These are phyloP conservation scores for Pythium rishiriense DNA, from an alignment of 352 stramenopile species.

Conservation along the genomic window DNA sequence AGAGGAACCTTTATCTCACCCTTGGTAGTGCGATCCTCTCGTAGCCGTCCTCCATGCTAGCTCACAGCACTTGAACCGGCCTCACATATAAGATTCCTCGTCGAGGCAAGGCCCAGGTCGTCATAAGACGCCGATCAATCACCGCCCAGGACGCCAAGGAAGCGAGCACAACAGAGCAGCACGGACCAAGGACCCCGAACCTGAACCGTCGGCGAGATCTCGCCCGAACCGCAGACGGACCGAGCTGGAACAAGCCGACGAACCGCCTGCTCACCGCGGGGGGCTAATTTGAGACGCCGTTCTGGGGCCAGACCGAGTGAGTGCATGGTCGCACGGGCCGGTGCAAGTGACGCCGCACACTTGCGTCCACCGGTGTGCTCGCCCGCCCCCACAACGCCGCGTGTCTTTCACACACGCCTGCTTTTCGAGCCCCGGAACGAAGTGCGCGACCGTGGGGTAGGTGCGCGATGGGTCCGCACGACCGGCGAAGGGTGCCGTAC, in stretches of 20 bases:
- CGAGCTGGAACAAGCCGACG: not conserved
- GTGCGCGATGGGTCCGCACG: not conserved
- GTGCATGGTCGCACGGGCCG: not conserved
- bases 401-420: not conserved
- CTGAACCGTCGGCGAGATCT: constrained; percentile 1
- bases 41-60: too few relatives aligned
- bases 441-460: too few relatives aligned
- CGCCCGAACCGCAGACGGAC: too few relatives aligned
- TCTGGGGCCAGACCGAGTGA: not conserved
- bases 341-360: constrained; percentile 19
- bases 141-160: not conserved
- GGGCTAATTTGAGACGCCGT: constrained; percentile 1
- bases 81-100: too few relatives aligned
- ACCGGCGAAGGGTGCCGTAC: not conserved
- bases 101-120: too few relatives aligned
- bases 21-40: too few relatives aligned
- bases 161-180: too few relatives aligned
- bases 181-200: not conserved
- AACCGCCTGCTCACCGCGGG: not conserved
- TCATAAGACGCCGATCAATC: constrained; percentile 4
- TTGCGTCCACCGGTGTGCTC: not conserved
- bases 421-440: not conserved
- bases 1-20: too few relatives aligned
- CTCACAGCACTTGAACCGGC: too few relatives aligned
- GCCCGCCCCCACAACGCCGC: too few relatives aligned